These are phyloP conservation scores for Endocalyx cinctus DNA, from an alignment of 2,329 filamentous ascomycete genomes.

Conservation along the genomic window DNA sequence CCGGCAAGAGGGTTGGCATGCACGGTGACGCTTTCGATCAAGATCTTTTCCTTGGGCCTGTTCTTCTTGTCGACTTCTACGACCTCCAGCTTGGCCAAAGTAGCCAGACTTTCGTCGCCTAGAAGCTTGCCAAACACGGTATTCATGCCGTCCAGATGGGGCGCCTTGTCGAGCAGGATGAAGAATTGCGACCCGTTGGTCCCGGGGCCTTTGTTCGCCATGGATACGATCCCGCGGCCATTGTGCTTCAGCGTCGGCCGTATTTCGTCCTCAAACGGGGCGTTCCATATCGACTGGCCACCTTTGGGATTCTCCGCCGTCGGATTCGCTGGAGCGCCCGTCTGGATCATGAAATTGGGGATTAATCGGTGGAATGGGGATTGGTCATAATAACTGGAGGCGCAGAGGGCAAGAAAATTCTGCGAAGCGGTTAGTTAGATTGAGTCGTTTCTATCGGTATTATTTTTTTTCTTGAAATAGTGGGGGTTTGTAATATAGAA, in stretches of 20 bases:
- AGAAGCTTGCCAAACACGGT: constrained; percentile 76
- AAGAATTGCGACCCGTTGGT: constrained; percentile 82
- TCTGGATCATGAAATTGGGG: constrained; percentile 75
- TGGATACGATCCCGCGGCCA: constrained; percentile 65
- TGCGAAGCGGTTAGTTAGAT: constrained; percentile 29
- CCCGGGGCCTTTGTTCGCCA: constrained; percentile 72
- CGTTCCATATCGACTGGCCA: constrained; percentile 69
- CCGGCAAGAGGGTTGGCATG: constrained; percentile 76
- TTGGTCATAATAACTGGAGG: constrained; percentile 69
- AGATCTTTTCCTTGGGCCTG: constrained; percentile 61
- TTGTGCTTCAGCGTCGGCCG: constrained; percentile 64
- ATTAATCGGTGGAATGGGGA: constrained; percentile 79
- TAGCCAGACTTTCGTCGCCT: constrained; percentile 59
- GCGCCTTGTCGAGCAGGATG: constrained; percentile 69
- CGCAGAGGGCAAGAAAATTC: constrained; percentile 87
- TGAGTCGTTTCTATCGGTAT: too few relatives aligned
- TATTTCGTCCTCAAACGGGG: constrained; percentile 76
- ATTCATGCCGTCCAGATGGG: constrained; percentile 79
- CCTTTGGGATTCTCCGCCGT: constrained; percentile 59
- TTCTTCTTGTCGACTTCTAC: constrained; percentile 74
- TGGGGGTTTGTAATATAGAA: too few relatives aligned
- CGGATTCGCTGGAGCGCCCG: constrained; percentile 57
- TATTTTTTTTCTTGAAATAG: too few relatives aligned
- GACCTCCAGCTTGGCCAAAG: constrained; percentile 66
- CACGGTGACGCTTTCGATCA: constrained; percentile 66